Base-by-base conservation (phyloP, 1,284 basidiomycete species). In the Irpex sp. region DNA sequence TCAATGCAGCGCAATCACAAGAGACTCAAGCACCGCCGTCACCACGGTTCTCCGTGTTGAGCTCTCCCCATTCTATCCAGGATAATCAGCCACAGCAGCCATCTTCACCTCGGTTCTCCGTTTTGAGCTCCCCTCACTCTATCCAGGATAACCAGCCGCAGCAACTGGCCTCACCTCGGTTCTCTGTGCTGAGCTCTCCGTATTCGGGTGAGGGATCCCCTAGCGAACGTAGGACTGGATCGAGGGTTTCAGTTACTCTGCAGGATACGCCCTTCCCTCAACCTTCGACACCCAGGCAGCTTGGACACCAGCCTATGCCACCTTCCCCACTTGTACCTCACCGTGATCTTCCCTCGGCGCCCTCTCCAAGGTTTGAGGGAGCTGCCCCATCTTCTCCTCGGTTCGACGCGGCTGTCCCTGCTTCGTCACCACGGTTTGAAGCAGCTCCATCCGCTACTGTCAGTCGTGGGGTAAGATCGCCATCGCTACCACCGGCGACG, bases 181-280 rank as follows among this genome's bases (percentile, higher is more conserved):
- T 75, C 37, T 82, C 81, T 5, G 61, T 76, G 55, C 63, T 83
- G 58, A 81, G 80, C 17, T 82, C 80, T 7, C 80, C 81, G 2
- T 74, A 81, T 67, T 81, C 79, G 9, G 65, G 68, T 37, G 5
- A 54, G 7, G 60, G 54, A 21, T 60, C 61, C 9, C 59, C 43
- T 33, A 50, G 9, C 21, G 49, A 19, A 15, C 49, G 19, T 8
- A 31, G 49, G 15, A 37, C 43, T 36, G 21, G 49, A 5, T 57
- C 61, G n/a, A 61, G 59, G 54, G 47, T 60, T 13, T 61, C 65
- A 19, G 17, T 65, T 6, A 15, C 53, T 8, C n/a, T 63, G 19
- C 39, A 63, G 59, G 50, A 63, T 61, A 9, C 39, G 8, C 15
- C 39, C 39, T 43, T 53, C 64, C 5, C 56, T 57, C 46, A 63